phyloP scores from a whole-genome alignment of 768 basidiomycete species.

The Royoungia palumana region DNA sequence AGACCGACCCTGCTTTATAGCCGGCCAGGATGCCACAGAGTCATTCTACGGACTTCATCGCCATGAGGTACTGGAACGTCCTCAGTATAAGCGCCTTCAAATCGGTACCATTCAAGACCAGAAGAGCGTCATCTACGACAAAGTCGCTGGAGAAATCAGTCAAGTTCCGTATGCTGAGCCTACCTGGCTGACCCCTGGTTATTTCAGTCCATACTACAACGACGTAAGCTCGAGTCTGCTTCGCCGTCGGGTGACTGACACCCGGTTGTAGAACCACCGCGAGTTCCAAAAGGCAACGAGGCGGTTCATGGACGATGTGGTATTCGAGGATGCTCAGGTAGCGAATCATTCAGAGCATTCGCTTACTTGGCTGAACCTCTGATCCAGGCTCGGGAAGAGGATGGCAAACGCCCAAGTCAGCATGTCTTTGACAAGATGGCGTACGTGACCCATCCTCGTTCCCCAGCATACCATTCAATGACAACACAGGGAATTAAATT shows the following conservation, averaged over 20 bases:
- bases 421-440: constrained; percentile 80
- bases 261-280: constrained; percentile 42
- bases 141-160: constrained; percentile 56
- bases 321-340: constrained; percentile 45
- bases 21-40: constrained; percentile 85
- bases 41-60: constrained; percentile 88
- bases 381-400: constrained; percentile 66
- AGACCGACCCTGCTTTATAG: constrained; percentile 32
- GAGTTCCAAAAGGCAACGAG: constrained; percentile 45
- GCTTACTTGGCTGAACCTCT: constrained; percentile 13
- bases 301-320: constrained; percentile 64
- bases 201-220: constrained; percentile 67
- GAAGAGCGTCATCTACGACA: constrained; percentile 48
- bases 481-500: constrained; percentile 50
- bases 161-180: constrained; percentile 87
- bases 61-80: constrained; percentile 73
- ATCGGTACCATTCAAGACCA: constrained; percentile 73
- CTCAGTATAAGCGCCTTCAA: constrained; percentile 69
- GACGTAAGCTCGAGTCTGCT: constrained; percentile 40
- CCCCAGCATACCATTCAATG: neutral
- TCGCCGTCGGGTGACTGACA: constrained; percentile 5
- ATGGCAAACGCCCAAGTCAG: constrained; percentile 84
- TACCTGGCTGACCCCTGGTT: constrained; percentile 71
- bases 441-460: constrained; percentile 34
- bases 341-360: constrained; percentile 1